Evolutionary conservation across 176 grass and related monocot species (phyloP).

Genomic region (Pontederia crassipes): DNA sequence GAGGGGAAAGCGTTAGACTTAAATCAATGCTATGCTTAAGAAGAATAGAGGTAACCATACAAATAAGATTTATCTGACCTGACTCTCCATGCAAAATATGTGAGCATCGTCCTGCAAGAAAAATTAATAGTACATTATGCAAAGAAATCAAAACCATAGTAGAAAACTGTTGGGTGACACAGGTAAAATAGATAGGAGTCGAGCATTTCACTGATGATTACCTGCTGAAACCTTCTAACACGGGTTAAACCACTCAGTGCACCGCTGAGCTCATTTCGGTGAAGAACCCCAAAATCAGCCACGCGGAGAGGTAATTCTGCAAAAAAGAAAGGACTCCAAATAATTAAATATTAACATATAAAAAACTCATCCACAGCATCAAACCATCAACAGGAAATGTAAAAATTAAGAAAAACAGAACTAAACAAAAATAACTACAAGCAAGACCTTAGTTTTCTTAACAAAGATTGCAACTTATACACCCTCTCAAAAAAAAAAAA

Average conservation of each 20-base stretch:
- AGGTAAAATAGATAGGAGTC: background rate
- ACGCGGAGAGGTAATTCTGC: conserved; percentile 91
- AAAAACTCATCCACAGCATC: no score
- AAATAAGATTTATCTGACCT: conserved; percentile 30
- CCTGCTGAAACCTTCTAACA: conserved; percentile 99
- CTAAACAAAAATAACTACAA: no score
- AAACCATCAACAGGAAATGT: no score
- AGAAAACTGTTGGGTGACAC: background rate
- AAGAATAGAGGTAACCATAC: no score
- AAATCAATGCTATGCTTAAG: no score
- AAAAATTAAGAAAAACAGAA: no score
- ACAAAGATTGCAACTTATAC: no score
- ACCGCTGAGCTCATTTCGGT: conserved; percentile 92
- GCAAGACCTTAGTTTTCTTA: no score
- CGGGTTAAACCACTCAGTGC: conserved; percentile 97
- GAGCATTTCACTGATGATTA: conserved; percentile 23
- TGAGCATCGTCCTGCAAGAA: conserved; percentile 86
- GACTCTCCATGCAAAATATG: conserved; percentile 90
- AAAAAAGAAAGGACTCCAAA: background rate
- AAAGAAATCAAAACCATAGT: background rate
- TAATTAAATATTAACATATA: conserved; percentile 13
- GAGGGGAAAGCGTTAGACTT: no score
- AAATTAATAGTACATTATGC: background rate
- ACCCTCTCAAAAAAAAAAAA: no score
- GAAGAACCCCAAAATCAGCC: conserved; percentile 97